Percentiles rank a stretch among this genome's conserved stretches.
Conservation (phyloP, 495 filamentous ascomycete species). For the Staphylotrichum longicolle region DNA sequence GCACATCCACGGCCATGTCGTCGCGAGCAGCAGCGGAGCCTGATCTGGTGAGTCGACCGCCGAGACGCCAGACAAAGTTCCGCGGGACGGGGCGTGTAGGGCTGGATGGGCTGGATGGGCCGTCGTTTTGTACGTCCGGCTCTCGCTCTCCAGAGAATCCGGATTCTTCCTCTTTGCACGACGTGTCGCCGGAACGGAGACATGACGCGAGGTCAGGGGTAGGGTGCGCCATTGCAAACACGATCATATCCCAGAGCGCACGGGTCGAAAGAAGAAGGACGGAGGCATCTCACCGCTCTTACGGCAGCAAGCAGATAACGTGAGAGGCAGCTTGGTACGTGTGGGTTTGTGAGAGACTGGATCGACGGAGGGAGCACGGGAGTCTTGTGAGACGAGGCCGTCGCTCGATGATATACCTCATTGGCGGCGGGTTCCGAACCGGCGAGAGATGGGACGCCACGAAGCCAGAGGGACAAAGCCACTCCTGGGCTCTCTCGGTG, state of each 20-base stretch:
- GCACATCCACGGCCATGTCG: slow-evolving; percentile 32
- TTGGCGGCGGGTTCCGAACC: slow-evolving; percentile 17
- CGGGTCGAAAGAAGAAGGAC: slow-evolving; percentile 39
- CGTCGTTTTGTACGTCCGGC: slow-evolving; percentile 26
- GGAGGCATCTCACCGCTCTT: slow-evolving; percentile 40
- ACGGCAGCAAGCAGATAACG: slow-evolving; percentile 3
- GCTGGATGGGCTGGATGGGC: slow-evolving; percentile 9
- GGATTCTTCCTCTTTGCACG: slow-evolving; percentile 27
- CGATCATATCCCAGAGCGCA: slow-evolving; percentile 33
- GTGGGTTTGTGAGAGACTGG: background rate
- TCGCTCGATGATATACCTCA: slow-evolving; percentile 15
- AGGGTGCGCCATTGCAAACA: slow-evolving; percentile 28
- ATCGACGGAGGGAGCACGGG: background rate
- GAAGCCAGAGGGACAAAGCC: slow-evolving; percentile 16
- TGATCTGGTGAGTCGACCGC: slow-evolving; percentile 24
- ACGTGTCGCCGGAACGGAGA: slow-evolving; percentile 20
- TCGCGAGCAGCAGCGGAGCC: slow-evolving; percentile 6
- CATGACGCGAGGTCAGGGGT: slow-evolving; percentile 39
- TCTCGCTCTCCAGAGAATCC: slow-evolving; percentile 7
- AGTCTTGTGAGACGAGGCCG: slow-evolving; percentile 1
- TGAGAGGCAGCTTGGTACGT: too few species aligned
- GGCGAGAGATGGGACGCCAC: slow-evolving; percentile 19
- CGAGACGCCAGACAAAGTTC: slow-evolving; percentile 34
- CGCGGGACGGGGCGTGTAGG: slow-evolving; percentile 22
- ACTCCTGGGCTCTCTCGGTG: background rate